phyloP scores from a whole-genome alignment of 371 early-diverging fungal genomes.

The Dinochytrium kinnereticum region DNA sequence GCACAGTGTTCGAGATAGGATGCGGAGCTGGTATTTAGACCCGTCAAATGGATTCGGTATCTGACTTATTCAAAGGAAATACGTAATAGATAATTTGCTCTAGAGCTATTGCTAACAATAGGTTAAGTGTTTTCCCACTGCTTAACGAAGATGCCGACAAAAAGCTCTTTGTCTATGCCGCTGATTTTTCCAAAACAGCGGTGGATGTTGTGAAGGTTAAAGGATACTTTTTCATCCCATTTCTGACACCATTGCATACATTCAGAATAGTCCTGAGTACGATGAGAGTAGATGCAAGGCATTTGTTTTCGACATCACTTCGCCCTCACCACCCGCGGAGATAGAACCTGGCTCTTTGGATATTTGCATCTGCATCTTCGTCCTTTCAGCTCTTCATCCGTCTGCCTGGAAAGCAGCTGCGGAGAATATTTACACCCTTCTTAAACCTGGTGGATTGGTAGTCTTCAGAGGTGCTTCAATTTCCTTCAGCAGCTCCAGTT shows the following conservation, averaged over 20 bases:
- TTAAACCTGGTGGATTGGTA: conserved; percentile 62
- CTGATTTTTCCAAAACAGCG: conserved; percentile 67
- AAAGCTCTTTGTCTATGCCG: conserved; percentile 65
- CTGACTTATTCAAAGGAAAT: conserved; percentile 6
- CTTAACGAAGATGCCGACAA: conserved; percentile 51
- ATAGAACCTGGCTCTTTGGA: conserved; percentile 54
- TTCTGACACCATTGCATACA: not conserved
- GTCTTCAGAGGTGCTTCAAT: conserved; percentile 47
- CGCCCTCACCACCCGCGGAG: conserved; percentile 39
- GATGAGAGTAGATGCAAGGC: conserved; percentile 50
- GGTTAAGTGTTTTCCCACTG: conserved; percentile 72
- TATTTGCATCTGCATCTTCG: conserved; percentile 69
- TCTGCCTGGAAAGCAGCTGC: conserved; percentile 46
- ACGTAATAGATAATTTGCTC: not conserved
- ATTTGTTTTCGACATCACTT: conserved; percentile 59
- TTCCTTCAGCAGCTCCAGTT: not conserved
- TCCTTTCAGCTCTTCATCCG: conserved; percentile 71
- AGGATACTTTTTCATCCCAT: not conserved
- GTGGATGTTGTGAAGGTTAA: conserved; percentile 63
- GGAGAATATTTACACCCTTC: conserved; percentile 47
- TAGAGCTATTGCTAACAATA: no score
- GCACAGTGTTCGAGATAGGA: conserved; percentile 67
- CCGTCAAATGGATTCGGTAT: not conserved
- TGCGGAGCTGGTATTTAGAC: conserved; percentile 65
- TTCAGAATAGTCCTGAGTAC: conserved; percentile 51